Percentiles rank a stretch among this genome's conserved stretches.
Conservation (phyloP, 176 grass and related monocot genomes). For the Raddia guianensis region DNA sequence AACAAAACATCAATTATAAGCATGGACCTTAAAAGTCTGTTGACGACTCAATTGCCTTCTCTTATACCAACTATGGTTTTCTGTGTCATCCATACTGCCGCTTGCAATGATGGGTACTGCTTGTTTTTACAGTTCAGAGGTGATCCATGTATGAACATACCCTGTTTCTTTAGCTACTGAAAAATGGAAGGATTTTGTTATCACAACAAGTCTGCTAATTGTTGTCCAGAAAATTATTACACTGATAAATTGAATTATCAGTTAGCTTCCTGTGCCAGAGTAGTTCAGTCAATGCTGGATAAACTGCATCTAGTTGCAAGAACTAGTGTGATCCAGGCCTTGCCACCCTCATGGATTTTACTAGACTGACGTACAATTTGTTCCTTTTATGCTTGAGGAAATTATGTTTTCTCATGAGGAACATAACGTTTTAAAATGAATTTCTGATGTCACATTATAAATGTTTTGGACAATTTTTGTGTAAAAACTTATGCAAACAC, state of each 20-base stretch:
- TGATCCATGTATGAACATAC: not conserved
- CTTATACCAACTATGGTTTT: not conserved
- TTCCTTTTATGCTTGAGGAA: not conserved
- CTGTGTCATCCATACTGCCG: slow-evolving; percentile 6
- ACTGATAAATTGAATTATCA: not conserved
- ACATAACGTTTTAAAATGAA: not conserved
- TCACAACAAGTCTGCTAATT: not conserved
- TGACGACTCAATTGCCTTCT: not conserved
- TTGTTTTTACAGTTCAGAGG: not conserved
- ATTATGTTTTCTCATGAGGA: not conserved
- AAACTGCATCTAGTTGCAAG: not conserved
- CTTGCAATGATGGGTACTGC: not conserved
- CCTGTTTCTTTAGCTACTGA: not conserved
- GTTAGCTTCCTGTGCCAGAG: not conserved
- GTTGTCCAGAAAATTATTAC: not conserved
- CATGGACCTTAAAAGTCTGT: not conserved
- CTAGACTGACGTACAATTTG: not conserved
- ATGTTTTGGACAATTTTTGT: not conserved
- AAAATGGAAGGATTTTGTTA: not conserved
- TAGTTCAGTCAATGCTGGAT: not conserved
- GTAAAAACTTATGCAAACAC: not conserved
- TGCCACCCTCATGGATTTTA: not conserved
- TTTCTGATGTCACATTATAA: not conserved
- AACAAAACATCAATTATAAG: not conserved
- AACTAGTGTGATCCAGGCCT: not conserved